phyloP scores from a whole-genome alignment of 1,284 basidiomycete species.

The Trichosporon inkin region DNA sequence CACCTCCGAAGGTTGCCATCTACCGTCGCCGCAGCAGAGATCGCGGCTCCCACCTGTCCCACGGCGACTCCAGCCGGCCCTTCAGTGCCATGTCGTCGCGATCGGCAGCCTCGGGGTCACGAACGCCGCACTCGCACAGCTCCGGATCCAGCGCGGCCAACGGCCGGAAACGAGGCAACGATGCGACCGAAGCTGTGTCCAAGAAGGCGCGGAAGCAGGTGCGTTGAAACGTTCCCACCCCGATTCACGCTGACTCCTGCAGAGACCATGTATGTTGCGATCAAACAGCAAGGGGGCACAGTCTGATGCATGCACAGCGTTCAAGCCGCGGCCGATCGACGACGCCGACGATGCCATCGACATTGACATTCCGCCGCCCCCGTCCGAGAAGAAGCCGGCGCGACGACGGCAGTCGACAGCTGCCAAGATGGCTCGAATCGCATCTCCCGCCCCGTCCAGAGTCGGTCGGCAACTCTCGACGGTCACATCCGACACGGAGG shows the following conservation, averaged over 20 bases:
- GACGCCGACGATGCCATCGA: slow-evolving; percentile 24
- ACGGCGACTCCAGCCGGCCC: slow-evolving; percentile 5
- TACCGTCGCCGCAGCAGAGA: slow-evolving; percentile 2
- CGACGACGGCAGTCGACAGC: slow-evolving; percentile 37
- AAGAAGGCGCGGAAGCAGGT: slow-evolving; percentile 7
- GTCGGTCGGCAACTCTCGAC: background rate
- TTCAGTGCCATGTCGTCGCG: slow-evolving; percentile 8
- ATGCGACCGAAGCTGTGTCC: slow-evolving; percentile 1
- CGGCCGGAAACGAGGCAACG: background rate
- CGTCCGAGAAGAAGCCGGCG: slow-evolving; percentile 41
- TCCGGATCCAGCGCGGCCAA: background rate
- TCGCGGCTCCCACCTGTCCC: slow-evolving; percentile 6
- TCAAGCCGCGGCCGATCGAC: slow-evolving; percentile 13
- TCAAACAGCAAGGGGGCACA: background rate
- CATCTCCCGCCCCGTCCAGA: slow-evolving; percentile 15
- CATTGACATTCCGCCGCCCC: slow-evolving; percentile 35
- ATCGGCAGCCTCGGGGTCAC: slow-evolving; percentile 8
- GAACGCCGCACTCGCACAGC: background rate
- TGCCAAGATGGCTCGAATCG: slow-evolving; percentile 23
- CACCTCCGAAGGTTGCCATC: slow-evolving; percentile 1
- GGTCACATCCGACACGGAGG: background rate
- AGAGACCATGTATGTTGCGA: background rate
- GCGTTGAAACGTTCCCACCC: background rate
- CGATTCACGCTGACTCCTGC: background rate
- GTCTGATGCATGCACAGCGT: slow-evolving; percentile 8